Percentiles rank a stretch among this genome's conserved stretches.
These are phyloP conservation scores for Hygrocybe coccinea DNA, from an alignment of 768 basidiomycete genomes.

Conservation along the genomic window DNA sequence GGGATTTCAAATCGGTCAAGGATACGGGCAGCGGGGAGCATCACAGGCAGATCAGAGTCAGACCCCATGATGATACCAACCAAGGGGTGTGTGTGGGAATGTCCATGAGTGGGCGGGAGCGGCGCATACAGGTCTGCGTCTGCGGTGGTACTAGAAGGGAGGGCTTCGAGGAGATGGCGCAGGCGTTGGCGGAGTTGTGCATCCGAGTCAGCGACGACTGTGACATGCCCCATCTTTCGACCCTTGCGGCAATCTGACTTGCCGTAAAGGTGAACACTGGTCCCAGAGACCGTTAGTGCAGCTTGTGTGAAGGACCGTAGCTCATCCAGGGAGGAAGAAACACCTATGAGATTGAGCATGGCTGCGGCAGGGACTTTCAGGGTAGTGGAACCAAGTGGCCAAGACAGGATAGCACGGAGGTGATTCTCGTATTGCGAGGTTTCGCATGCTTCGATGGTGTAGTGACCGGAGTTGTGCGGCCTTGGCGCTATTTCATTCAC, in stretches of 20 bases:
- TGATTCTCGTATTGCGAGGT: conserved; percentile 98
- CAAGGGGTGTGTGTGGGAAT: conserved; percentile 65
- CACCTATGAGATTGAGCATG: conserved; percentile 96
- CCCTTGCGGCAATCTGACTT: conserved; percentile 85
- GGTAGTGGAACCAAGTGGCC: conserved; percentile 84
- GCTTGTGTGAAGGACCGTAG: conserved; percentile 50
- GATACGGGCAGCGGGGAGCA: conserved; percentile 83
- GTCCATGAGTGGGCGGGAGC: conserved; percentile 42
- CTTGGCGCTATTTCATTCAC: conserved; percentile 98
- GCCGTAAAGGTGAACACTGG: conserved; percentile 88
- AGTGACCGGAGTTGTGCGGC: conserved; percentile 98
- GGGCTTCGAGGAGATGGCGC: conserved; percentile 63
- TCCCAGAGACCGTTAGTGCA: conserved; percentile 69
- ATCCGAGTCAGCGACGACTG: conserved; percentile 78
- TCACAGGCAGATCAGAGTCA: conserved; percentile 92
- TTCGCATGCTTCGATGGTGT: conserved; percentile 95
- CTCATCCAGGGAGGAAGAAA: conserved; percentile 59
- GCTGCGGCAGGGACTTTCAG: conserved; percentile 82
- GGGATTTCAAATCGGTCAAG: conserved; percentile 79
- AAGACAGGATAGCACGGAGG: conserved; percentile 84
- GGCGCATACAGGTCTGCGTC: conserved; percentile 52
- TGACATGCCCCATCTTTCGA: conserved; percentile 97
- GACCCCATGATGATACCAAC: conserved; percentile 98
- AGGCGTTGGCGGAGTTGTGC: conserved; percentile 65
- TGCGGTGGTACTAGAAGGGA: conserved; percentile 45